A percentile compares a stretch with the other conserved stretches of the same genome.
Conservation (phyloP, 208 protist species). For the Naegleria lovaniensis region DNA sequence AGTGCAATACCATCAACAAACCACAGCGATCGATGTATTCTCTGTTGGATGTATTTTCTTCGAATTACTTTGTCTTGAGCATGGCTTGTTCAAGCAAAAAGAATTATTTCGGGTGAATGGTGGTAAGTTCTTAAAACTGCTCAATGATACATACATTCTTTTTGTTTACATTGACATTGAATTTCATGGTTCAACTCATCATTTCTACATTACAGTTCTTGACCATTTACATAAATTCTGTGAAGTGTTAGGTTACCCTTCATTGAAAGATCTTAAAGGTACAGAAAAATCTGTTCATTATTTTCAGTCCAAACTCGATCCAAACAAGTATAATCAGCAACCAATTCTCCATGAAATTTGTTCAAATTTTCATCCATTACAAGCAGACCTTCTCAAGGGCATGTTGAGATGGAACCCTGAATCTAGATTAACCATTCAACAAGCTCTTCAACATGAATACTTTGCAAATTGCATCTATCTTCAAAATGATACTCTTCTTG, state of each 20-base stretch:
- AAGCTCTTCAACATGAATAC: neutral
- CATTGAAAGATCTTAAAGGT: neutral
- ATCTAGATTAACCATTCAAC: neutral
- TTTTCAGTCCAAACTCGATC: neutral
- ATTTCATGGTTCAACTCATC: no score
- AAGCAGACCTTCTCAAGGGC: neutral
- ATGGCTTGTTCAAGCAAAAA: neutral
- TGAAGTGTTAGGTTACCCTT: conserved; percentile 71
- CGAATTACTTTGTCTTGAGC: neutral
- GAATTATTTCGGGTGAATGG: neutral
- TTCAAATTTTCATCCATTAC: neutral
- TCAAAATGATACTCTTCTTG: neutral
- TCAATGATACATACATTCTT: no score
- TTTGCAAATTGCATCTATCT: neutral
- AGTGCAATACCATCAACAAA: neutral
- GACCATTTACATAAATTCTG: conserved; percentile 95
- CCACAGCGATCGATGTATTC: neutral
- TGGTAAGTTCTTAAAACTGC: neutral
- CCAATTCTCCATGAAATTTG: neutral
- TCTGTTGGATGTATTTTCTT: neutral
- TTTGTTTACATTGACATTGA: no score
- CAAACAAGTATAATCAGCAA: neutral
- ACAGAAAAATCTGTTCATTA: neutral
- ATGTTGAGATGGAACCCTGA: neutral
- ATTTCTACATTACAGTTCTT: conserved; percentile 65